These are phyloP conservation scores for Corallochytrium limacisporum DNA, from an alignment of 78 protist genomes.

Conservation along the genomic window DNA sequence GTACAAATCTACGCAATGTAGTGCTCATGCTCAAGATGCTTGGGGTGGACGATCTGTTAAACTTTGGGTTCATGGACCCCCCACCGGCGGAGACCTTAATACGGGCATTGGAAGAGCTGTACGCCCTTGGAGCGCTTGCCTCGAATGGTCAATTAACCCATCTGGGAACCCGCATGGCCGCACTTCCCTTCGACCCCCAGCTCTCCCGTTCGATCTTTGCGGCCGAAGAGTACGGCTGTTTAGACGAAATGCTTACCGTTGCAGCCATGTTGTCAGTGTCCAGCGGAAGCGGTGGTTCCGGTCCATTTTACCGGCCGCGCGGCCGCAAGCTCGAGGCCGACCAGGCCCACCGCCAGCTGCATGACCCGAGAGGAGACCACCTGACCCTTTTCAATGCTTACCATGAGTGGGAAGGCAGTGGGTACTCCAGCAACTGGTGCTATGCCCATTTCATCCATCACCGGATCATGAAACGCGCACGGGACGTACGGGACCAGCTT, in stretches of 20 bases:
- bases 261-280: slow-evolving; percentile 83
- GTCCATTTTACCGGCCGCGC: slow-evolving; percentile 81
- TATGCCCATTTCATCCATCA: slow-evolving; percentile 83
- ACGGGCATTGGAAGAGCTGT: slow-evolving; percentile 67
- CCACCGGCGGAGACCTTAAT: slow-evolving; percentile 96
- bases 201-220: slow-evolving; percentile 67
- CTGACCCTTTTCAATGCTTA: slow-evolving; percentile 69
- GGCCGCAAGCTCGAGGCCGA: slow-evolving; percentile 67
- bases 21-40: slow-evolving; percentile 82
- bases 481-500: slow-evolving; percentile 86
- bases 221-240: slow-evolving; percentile 49
- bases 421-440: slow-evolving; percentile 78
- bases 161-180: slow-evolving; percentile 93
- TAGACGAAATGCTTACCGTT: slow-evolving; percentile 50
- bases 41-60: slow-evolving; percentile 89
- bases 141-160: slow-evolving; percentile 85
- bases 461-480: slow-evolving; percentile 79
- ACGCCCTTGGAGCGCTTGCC: slow-evolving; percentile 80
- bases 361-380: slow-evolving; percentile 76
- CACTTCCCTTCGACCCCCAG: slow-evolving; percentile 92
- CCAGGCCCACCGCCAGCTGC: slow-evolving; percentile 19
- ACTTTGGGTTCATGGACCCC: slow-evolving; percentile 97
- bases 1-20: slow-evolving; percentile 80
- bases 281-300: no score
- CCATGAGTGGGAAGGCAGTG: slow-evolving; percentile 72